phyloP scores from a whole-genome alignment of 2,329 filamentous ascomycete species.

The Diaporthe caulivora region DNA sequence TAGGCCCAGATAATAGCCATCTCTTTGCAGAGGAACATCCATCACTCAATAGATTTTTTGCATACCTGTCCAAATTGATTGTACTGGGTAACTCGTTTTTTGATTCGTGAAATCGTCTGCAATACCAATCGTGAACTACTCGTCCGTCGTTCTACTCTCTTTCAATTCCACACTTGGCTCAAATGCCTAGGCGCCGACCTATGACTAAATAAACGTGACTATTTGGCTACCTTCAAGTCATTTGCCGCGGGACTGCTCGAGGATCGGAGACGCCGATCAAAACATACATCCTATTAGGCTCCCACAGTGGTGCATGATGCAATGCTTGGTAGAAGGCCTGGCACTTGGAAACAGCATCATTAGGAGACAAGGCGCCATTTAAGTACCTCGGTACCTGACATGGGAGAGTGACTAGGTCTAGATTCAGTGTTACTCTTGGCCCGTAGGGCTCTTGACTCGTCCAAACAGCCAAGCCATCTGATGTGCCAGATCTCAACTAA shows the following conservation, averaged over 20 bases:
- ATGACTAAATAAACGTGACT: no score
- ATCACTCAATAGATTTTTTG: no score
- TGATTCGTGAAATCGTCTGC: no score
- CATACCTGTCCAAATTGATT: no score
- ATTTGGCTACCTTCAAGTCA: not conserved
- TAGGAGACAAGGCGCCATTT: not conserved
- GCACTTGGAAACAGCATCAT: not conserved
- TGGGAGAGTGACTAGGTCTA: not conserved
- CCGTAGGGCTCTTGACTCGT: not conserved
- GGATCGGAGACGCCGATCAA: no score
- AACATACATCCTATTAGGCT: not conserved
- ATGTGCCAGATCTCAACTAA: not conserved
- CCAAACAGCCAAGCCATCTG: constrained; percentile 19
- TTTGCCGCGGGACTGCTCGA: not conserved
- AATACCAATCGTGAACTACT: no score
- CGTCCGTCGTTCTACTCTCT: no score
- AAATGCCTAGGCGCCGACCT: no score
- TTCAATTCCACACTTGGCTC: no score
- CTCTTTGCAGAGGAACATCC: no score
- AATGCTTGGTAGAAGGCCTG: not conserved
- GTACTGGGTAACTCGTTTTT: no score
- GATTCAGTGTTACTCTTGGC: constrained; percentile 10
- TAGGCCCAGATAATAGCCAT: no score
- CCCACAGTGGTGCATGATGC: not conserved
- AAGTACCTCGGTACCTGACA: not conserved